Evolutionary conservation across 441 rosid species (phyloP).

Genomic region (Erysimum cheiri): DNA sequence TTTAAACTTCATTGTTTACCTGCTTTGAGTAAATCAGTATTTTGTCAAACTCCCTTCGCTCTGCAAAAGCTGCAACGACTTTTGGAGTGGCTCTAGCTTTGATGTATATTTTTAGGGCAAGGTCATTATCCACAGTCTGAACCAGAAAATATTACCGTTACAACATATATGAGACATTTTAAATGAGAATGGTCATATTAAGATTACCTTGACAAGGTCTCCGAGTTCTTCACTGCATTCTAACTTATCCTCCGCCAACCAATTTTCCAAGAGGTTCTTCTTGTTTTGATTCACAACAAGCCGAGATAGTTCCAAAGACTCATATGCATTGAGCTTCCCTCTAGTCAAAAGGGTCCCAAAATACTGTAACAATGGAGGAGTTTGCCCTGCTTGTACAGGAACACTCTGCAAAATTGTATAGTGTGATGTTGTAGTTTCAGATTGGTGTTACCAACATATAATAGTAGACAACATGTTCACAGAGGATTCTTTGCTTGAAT

Average conservation of each 20-base stretch:
- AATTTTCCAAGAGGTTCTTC: conserved; percentile 95
- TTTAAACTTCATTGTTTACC: conserved; percentile 51
- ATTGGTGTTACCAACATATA: conserved; percentile 18
- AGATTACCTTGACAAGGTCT: conserved; percentile 96
- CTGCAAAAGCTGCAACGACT: conserved; percentile 99
- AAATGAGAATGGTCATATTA: conserved; percentile 28
- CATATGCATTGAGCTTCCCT: conserved; percentile 97
- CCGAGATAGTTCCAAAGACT: conserved; percentile 97
- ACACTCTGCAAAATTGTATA: conserved; percentile 76
- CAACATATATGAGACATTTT: conserved; percentile 8
- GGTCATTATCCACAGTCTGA: conserved; percentile 99
- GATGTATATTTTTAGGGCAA: conserved; percentile 93
- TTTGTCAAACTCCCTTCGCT: conserved; percentile 99
- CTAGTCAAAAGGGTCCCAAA: conserved; percentile 97
- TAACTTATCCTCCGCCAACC: conserved; percentile 99
- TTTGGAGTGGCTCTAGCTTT: conserved; percentile 99
- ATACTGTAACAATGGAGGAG: conserved; percentile 97
- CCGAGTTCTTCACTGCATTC: conserved; percentile 99
- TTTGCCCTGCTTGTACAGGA: conserved; percentile 99
- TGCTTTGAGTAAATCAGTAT: conserved; percentile 98
- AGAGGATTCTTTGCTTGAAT: conserved; percentile 23
- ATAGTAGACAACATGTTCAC: conserved; percentile 10
- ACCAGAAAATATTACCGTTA: conserved; percentile 37
- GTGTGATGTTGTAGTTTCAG: conserved; percentile 10
- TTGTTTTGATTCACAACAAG: conserved; percentile 99